Conservation (phyloP, 2,329 filamentous ascomycete species). For the Arthrobotrys iridis region DNA sequence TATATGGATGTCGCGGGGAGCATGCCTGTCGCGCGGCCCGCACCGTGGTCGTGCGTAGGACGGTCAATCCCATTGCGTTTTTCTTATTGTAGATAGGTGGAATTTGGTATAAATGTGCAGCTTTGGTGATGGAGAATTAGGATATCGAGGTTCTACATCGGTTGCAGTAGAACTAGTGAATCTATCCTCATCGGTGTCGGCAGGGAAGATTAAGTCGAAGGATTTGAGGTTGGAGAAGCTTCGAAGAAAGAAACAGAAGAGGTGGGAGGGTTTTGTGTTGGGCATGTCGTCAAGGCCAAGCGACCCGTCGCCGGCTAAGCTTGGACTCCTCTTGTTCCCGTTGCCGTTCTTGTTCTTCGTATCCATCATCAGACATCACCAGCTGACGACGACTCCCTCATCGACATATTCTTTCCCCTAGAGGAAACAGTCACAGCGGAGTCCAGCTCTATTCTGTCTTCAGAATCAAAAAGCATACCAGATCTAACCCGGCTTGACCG, state of each 20-base stretch:
- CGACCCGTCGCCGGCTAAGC: not conserved
- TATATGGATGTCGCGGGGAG: constrained; percentile 12
- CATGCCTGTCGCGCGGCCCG: constrained; percentile 24
- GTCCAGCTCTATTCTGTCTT: too few species aligned
- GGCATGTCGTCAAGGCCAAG: constrained; percentile 16
- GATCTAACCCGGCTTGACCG: too few species aligned
- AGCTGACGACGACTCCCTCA: constrained; percentile 11
- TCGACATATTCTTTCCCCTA: not conserved
- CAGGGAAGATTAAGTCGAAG: not conserved
- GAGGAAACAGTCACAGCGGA: not conserved
- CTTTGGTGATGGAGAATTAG: not conserved
- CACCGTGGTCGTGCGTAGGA: constrained; percentile 31
- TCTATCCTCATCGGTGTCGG: not conserved
- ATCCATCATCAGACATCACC: constrained; percentile 4
- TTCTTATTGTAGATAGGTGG: not conserved
- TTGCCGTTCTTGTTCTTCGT: not conserved
- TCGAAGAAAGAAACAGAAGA: not conserved
- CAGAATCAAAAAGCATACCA: too few species aligned
- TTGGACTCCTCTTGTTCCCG: not conserved
- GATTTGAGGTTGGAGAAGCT: not conserved
- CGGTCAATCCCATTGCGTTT: constrained; percentile 27
- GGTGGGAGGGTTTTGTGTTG: not conserved
- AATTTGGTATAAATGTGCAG: not conserved
- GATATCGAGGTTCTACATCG: not conserved
- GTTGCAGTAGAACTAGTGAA: constrained; percentile 11